Base-by-base conservation (phyloP, 2,329 filamentous ascomycete genomes). In the Xylaria sp. region DNA sequence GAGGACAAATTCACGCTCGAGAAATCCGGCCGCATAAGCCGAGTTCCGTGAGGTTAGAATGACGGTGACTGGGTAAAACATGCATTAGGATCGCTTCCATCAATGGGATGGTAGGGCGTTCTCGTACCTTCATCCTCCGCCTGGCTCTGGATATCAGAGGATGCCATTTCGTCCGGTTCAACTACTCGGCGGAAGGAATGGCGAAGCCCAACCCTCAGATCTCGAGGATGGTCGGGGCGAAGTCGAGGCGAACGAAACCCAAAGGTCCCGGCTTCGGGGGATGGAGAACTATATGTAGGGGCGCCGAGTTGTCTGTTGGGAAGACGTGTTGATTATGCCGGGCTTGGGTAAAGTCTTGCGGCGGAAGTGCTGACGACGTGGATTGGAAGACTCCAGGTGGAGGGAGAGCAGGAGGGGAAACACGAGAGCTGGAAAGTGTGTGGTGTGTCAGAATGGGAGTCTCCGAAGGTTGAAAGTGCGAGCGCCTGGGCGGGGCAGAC, bases 1-100 rank as follows among this genome's bases (percentile, higher is more conserved):
- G 13, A 77, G 57, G 2, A 54, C 52, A 43, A 77, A 64, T 22
- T 58, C 60, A 21, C 71, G 71, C 46, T 62, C 46, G 6, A 60
- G 59, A 29, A 41, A 53, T 48, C 21, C 21, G 16, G 22, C 41
- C 19, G 38, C 21, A 22, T 59, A 54, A 26, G 40, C 26, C 47
- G 11, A 47, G 34, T 42, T 57, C n/a, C 37, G 44, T 8, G 50
- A 61, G 7, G 49, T 60, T 24, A 69, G 50, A 2, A 50, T 55
- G 37, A 67, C 62, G 63, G 47, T 54, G 19, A 55, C 37, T 49
- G 18, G 17, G 39, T 39, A 42, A 2, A 17, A 39, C 18, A 42
- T 13, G 22, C 13, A 38, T 52, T 41, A 55, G 48, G 19, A 47
- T 17, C 7, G 21, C 26, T 29, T 20, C 3, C 2, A 26, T 24